Base-by-base conservation (phyloP, 1,139 yeast species). In the Hyphopichia pseudoburtonii region DNA sequence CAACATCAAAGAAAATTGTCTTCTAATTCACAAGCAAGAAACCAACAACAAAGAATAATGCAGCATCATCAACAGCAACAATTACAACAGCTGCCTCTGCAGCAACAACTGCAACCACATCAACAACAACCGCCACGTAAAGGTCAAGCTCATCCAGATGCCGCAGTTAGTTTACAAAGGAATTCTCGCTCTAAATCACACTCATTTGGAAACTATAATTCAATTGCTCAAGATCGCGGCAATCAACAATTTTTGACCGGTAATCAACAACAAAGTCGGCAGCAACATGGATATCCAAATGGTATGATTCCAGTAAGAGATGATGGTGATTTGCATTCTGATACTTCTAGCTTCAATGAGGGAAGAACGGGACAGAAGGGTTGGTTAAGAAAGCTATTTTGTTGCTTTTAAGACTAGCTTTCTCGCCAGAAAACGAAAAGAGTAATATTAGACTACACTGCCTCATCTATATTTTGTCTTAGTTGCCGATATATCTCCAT, bases 251-350 rank as follows among this genome's bases (percentile, higher is more conserved):
- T 51, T 33, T 32, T 44, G 28, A 49, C 50, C 33, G 39, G 27
- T 16, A 29, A 28, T 42, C 28, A 41, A 38, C 43, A 43, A 28
- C 39, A 34, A 37, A 29, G 33, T 36, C 21, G 17, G 25, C 36
- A 36, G 28, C 38, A 38, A 26, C 29, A 21, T 22, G 34, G 34
- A 30, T 32, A 34, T 16, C 35, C 31, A 16, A 41, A 51, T 44
- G 70, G 69, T 2, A 55, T 63, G 60, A 44, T 56, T 26, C 66
- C 68, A 1, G 60, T 62, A 12, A 46, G 67, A 37, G 71, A 66
- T 44, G 66, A 66, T 33, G 64, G 63, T 11, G 71, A 64, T 37
- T 57, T 67, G 43, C 73, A 66, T 48, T 62, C 71, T 5, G 72
- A 63, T 38, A 55, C 62, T 15, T 60, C 70, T 7, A 63, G 70